Percentiles rank a stretch among this genome's conserved stretches.
Evolutionary conservation across 305 asterid genomes (phyloP).

Genomic region (Solanum hybrid): DNA sequence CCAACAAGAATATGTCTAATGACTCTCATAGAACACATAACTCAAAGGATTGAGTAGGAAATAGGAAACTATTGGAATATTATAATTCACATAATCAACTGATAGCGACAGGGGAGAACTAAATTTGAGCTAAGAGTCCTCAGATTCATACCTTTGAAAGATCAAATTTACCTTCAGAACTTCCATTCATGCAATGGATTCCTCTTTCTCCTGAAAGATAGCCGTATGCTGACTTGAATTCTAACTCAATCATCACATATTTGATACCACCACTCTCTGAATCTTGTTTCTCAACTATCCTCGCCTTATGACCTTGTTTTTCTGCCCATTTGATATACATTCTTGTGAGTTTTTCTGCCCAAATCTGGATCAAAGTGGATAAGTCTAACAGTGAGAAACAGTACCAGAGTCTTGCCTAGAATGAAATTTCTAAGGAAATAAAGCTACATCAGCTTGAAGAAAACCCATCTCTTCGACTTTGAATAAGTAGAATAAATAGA

Average conservation of each 20-base stretch:
- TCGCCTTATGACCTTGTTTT: slow-evolving; percentile 54
- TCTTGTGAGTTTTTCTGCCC: slow-evolving; percentile 44
- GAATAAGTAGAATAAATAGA: not conserved
- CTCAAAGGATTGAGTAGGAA: not conserved
- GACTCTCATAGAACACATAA: not conserved
- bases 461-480: not conserved
- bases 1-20: not conserved
- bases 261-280: slow-evolving; percentile 34
- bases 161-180: slow-evolving; percentile 18
- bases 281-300: slow-evolving; percentile 52
- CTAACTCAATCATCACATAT: slow-evolving; percentile 56
- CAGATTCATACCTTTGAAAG: slow-evolving; percentile 36
- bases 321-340: slow-evolving; percentile 83
- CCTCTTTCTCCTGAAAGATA: slow-evolving; percentile 74
- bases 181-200: slow-evolving; percentile 39
- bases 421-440: not conserved
- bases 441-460: not conserved
- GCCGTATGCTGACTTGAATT: slow-evolving; percentile 60
- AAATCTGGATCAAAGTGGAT: slow-evolving; percentile 28
- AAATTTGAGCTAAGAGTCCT: not conserved
- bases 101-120: not conserved
- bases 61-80: not conserved
- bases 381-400: not conserved
- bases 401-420: not conserved
- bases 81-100: not conserved